Evolutionary conservation across 192 early-diverging fungal genomes (phyloP).

Genomic region (Coemansia sp.): DNA sequence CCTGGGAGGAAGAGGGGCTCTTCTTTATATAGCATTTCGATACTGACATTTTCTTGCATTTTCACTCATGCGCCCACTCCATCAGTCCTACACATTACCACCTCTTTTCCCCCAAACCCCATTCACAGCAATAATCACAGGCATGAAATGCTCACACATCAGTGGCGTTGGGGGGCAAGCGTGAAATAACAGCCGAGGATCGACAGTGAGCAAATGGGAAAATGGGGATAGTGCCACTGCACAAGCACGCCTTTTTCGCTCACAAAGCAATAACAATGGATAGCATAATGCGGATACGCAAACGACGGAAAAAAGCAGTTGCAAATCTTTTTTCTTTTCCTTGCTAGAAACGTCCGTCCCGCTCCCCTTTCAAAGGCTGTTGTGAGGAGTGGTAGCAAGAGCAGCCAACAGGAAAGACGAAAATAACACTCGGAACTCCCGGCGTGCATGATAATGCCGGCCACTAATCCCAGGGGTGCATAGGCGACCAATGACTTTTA

Average conservation of each 20-base stretch:
- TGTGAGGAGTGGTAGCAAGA: not conserved
- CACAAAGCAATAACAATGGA: constrained; percentile 3
- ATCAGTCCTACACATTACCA: not conserved
- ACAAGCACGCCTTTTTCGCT: not conserved
- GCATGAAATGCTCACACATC: constrained; percentile 29
- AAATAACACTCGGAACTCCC: not conserved
- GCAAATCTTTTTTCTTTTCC: not conserved
- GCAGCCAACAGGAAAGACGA: not conserved
- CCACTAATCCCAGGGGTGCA: not conserved
- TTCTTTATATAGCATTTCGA: constrained; percentile 3
- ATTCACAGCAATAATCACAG: constrained; percentile 8
- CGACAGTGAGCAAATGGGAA: constrained; percentile 10
- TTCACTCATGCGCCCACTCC: not conserved
- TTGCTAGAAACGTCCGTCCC: not conserved
- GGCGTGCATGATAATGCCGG: not conserved
- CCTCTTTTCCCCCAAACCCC: constrained; percentile 9
- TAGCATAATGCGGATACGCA: constrained; percentile 2
- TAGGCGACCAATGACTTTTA: not conserved
- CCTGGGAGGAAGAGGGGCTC: not conserved
- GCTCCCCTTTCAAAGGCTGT: not conserved
- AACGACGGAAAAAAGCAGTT: not conserved
- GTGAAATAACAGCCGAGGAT: constrained; percentile 11
- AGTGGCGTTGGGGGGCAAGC: constrained; percentile 4
- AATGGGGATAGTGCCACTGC: not conserved
- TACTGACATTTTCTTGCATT: not conserved